phyloP scores from a whole-genome alignment of 108 stramenopile genomes.

The Thalassiosira profunda region DNA sequence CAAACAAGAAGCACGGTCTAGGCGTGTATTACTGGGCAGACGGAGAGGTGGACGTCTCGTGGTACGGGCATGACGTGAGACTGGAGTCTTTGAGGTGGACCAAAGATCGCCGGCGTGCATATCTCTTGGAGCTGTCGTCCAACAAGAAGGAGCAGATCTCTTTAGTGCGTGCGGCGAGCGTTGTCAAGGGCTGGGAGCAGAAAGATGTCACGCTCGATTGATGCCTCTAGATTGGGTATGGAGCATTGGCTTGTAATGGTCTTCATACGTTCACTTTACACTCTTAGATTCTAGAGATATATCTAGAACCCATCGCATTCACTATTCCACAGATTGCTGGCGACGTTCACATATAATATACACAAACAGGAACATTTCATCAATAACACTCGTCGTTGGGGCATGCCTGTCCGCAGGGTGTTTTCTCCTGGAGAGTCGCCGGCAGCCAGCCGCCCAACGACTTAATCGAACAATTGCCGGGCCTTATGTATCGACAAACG shows the following conservation, averaged over 20 bases:
- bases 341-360: too few species aligned
- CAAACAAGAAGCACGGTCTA: slow-evolving; percentile 44
- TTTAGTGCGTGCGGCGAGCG: slow-evolving; percentile 22
- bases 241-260: too few species aligned
- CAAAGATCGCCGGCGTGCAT: slow-evolving; percentile 36
- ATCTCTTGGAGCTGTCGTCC: slow-evolving; percentile 22
- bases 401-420: slow-evolving; percentile 37
- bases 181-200: slow-evolving; percentile 30
- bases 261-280: too few species aligned
- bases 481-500: slow-evolving; percentile 44
- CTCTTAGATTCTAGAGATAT: too few species aligned
- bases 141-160: slow-evolving; percentile 37
- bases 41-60: slow-evolving; percentile 47
- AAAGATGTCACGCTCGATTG: slow-evolving; percentile 3
- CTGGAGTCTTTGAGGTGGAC: slow-evolving; percentile 43
- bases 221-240: too few species aligned
- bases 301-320: too few species aligned
- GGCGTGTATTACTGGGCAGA: slow-evolving; percentile 43
- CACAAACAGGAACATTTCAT: too few species aligned
- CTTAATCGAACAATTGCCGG: slow-evolving; percentile 45
- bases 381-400: slow-evolving; percentile 41
- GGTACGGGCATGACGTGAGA: slow-evolving; percentile 39
- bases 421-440: slow-evolving; percentile 17
- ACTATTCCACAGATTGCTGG: too few species aligned
- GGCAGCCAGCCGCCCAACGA: slow-evolving; percentile 20